A percentile compares a stretch with the other conserved stretches of the same genome.
These are phyloP conservation scores for Spongiforma sp. DNA, from an alignment of 1,284 basidiomycete genomes.

Conservation along the genomic window DNA sequence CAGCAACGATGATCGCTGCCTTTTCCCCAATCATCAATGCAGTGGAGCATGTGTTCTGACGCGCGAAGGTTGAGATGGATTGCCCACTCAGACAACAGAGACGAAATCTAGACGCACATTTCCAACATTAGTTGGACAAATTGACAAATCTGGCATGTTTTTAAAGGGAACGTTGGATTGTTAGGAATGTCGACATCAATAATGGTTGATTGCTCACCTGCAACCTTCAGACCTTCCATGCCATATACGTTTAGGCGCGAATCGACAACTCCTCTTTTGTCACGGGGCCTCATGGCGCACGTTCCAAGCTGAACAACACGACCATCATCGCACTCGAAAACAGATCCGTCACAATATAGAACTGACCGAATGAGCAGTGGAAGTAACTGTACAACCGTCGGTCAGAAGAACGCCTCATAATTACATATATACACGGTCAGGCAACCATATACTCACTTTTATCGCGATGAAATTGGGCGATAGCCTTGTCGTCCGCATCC, in stretches of 20 bases:
- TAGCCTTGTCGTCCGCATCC: neutral
- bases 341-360: neutral
- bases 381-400: neutral
- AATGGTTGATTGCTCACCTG: neutral
- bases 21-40: constrained; percentile 35
- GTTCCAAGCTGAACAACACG: neutral
- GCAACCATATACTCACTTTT: neutral
- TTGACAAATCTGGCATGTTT: neutral
- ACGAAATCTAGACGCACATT: neutral
- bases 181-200: neutral
- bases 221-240: neutral
- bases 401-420: neutral
- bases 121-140: neutral
- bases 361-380: neutral
- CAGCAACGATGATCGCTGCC: constrained; percentile 31
- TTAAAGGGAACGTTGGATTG: neutral
- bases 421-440: no score
- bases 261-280: neutral
- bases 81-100: neutral
- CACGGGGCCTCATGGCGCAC: neutral
- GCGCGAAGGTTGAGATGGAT: neutral
- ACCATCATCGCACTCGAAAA: neutral
- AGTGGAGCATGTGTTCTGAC: neutral
- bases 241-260: neutral
- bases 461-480: neutral